Conservation (phyloP, 345 rosid species). For the Corchorus olitorius region DNA sequence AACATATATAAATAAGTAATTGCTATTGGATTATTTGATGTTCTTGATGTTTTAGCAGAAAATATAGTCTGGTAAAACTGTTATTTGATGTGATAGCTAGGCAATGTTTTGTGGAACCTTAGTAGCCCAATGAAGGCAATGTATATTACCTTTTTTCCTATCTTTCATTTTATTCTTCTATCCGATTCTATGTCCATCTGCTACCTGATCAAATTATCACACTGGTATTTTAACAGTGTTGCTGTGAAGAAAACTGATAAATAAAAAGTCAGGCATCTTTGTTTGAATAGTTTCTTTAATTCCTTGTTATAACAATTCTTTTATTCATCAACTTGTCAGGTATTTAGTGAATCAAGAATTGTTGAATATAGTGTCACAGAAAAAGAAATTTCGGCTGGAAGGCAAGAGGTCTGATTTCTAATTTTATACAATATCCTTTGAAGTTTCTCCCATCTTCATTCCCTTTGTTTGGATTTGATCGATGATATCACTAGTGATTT, state of each 20-base stretch:
- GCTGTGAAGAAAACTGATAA: background rate
- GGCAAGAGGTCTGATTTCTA: constrained; percentile 59
- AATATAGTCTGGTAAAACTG: too few relatives aligned
- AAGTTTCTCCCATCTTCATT: background rate
- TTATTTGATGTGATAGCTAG: background rate
- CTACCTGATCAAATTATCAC: background rate
- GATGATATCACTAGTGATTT: constrained; percentile 2
- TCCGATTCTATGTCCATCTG: background rate
- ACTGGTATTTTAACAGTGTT: background rate
- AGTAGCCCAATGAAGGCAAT: background rate
- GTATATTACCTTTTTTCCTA: background rate
- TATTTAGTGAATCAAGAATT: constrained; percentile 75
- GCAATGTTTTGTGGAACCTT: background rate
- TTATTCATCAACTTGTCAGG: constrained; percentile 37
- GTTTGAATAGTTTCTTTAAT: background rate
- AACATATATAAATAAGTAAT: background rate
- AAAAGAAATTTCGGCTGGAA: constrained; percentile 43
- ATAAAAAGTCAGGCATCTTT: background rate
- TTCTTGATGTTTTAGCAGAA: too few relatives aligned
- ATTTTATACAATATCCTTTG: background rate
- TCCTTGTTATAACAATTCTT: background rate
- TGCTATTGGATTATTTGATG: background rate
- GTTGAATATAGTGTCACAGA: constrained; percentile 67
- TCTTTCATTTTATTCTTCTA: background rate
- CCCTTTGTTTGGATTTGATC: background rate